These are phyloP conservation scores for Calcarisporium arbuscula DNA, from an alignment of 2,329 filamentous ascomycete genomes.

Conservation along the genomic window DNA sequence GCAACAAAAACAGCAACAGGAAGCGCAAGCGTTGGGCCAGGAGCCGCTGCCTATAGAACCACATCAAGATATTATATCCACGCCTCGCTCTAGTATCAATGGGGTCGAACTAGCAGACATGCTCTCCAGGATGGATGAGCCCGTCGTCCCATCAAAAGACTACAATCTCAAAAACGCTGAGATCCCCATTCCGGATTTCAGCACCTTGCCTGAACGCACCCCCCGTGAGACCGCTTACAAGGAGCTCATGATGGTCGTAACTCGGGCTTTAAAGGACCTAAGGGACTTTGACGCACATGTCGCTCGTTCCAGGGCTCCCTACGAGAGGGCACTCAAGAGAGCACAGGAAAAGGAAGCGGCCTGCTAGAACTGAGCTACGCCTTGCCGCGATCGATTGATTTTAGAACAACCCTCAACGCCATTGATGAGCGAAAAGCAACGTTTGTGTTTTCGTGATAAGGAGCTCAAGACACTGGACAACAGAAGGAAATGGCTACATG, in stretches of 20 bases:
- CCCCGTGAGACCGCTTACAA: conserved; percentile 16
- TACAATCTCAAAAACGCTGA: conserved; percentile 9
- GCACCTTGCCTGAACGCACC: conserved; percentile 3
- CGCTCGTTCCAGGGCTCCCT: conserved; percentile 4
- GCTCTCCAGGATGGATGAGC: conserved; percentile 24
- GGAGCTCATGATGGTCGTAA: conserved; percentile 15
- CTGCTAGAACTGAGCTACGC: conserved; percentile 4
- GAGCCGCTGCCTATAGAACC: not conserved
- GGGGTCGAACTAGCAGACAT: no score
- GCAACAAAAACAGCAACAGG: not conserved
- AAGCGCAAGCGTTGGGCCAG: not conserved
- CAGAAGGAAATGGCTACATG: not conserved
- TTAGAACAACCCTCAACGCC: no score
- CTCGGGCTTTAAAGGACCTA: conserved; percentile 13
- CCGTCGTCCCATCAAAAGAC: conserved; percentile 2
- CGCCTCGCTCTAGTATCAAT: conserved; percentile 5
- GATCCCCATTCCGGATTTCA: conserved; percentile 15
- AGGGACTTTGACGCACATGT: conserved; percentile 19
- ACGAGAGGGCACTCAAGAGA: conserved; percentile 17
- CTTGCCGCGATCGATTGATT: not conserved
- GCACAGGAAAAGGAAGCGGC: conserved; percentile 12
- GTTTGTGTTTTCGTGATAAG: no score
- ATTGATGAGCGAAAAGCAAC: no score
- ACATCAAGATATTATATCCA: not conserved
- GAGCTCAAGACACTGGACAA: no score